Conservation (phyloP, 2,329 filamentous ascomycete species). For the Calonectria ilicicola region DNA sequence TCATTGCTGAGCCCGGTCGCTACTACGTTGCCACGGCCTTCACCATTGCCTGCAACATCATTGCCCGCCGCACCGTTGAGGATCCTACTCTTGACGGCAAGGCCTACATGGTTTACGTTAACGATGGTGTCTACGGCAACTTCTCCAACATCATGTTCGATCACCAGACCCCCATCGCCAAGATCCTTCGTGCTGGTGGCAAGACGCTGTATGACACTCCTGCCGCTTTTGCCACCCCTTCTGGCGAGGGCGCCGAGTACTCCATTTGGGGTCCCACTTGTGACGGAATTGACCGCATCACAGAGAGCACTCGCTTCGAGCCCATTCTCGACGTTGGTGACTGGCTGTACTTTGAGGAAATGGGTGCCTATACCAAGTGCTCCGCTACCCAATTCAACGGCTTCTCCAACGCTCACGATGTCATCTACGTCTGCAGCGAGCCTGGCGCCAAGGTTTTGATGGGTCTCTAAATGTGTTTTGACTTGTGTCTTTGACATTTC, state of each 20-base stretch:
- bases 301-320: slow-evolving; percentile 81
- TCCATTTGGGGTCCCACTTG: slow-evolving; percentile 99
- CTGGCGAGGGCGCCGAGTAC: slow-evolving; percentile 77
- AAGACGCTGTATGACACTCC: slow-evolving; percentile 69
- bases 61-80: slow-evolving; percentile 89
- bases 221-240: slow-evolving; percentile 59
- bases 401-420: slow-evolving; percentile 91
- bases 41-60: slow-evolving; percentile 94
- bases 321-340: slow-evolving; percentile 90
- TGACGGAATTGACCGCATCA: slow-evolving; percentile 96
- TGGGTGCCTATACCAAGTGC: slow-evolving; percentile 99
- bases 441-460: slow-evolving; percentile 83
- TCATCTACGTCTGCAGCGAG: slow-evolving; percentile 96
- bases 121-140: slow-evolving; percentile 98
- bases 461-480: slow-evolving; percentile 28
- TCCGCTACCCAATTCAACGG: slow-evolving; percentile 98
- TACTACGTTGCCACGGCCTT: slow-evolving; percentile 96
- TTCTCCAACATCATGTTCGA: slow-evolving; percentile 99
- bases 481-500: neutral
- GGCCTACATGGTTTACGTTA: slow-evolving; percentile 97
- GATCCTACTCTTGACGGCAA: slow-evolving; percentile 74
- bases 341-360: slow-evolving; percentile 98
- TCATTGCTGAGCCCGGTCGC: slow-evolving; percentile 96
- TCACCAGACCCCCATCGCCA: slow-evolving; percentile 90
- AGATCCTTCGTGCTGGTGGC: slow-evolving; percentile 76